A percentile compares a stretch with the other conserved stretches of the same genome.
phyloP scores from a whole-genome alignment of 2,329 filamentous ascomycete species.

The Calonectria hongkongensis region DNA sequence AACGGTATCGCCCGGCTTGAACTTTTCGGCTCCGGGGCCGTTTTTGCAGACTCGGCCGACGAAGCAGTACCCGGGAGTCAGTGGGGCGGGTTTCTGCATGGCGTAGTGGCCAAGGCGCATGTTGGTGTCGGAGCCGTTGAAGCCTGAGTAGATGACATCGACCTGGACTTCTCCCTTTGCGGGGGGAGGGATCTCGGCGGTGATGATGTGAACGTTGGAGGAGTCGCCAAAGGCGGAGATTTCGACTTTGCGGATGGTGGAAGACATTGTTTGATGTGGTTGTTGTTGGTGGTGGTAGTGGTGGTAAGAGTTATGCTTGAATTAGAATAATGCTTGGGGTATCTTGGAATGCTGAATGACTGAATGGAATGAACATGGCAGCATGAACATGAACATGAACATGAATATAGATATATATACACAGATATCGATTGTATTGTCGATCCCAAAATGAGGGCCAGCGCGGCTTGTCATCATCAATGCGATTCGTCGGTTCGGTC shows the following conservation, averaged over 20 bases:
- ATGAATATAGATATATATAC: neutral
- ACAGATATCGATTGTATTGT: neutral
- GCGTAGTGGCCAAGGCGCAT: conserved; percentile 71
- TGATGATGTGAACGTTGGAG: conserved; percentile 60
- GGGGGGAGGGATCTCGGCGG: conserved; percentile 61
- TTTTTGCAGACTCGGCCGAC: conserved; percentile 64
- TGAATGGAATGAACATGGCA: no score
- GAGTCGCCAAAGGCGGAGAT: conserved; percentile 65
- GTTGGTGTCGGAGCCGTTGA: conserved; percentile 68
- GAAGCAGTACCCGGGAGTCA: conserved; percentile 70
- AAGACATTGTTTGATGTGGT: conserved; percentile 42
- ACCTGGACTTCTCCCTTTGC: conserved; percentile 66
- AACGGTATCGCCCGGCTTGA: conserved; percentile 60
- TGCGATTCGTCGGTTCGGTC: neutral
- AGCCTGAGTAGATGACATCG: conserved; percentile 67
- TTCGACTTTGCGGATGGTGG: conserved; percentile 66
- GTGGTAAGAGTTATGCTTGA: no score
- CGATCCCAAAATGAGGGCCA: neutral
- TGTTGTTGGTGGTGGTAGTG: no score
- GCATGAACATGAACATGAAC: neutral
- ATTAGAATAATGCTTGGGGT: neutral
- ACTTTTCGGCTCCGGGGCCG: conserved; percentile 59
- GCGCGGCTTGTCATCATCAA: neutral
- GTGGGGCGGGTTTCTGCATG: conserved; percentile 64
- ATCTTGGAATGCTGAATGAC: neutral